Conservation (phyloP, 495 filamentous ascomycete species). For the Aspergillus cavernicola region DNA sequence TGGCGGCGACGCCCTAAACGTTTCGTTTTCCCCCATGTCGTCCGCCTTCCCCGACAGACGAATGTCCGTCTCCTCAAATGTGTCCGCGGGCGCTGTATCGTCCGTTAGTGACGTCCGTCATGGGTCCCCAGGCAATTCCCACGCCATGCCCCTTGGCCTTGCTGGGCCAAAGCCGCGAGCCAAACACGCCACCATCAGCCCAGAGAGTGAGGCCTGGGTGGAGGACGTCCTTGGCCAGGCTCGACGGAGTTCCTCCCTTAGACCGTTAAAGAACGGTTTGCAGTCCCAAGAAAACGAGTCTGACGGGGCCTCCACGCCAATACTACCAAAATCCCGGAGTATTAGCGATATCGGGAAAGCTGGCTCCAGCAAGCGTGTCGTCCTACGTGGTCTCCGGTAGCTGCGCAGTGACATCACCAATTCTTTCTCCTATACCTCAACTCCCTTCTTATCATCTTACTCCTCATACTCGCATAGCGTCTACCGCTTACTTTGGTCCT, state of each 20-base stretch:
- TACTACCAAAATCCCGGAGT: conserved; percentile 36
- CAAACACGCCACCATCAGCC: conserved; percentile 42
- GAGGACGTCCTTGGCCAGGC: conserved; percentile 44
- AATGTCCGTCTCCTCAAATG: conserved; percentile 37
- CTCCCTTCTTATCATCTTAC: too few relatives aligned
- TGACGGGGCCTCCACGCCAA: not conserved
- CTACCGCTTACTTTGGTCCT: not conserved
- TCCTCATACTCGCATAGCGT: conserved; percentile 23
- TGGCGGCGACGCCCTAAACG: conserved; percentile 22
- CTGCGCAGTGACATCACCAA: too few relatives aligned
- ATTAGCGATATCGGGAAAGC: conserved; percentile 39
- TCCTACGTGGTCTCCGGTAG: conserved; percentile 33
- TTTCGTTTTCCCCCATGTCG: conserved; percentile 32
- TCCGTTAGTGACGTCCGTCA: conserved; percentile 22
- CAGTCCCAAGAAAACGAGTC: conserved; percentile 15
- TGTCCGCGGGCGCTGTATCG: conserved; percentile 31
- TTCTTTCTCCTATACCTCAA: too few relatives aligned
- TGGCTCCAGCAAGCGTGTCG: conserved; percentile 37
- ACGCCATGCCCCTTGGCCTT: conserved; percentile 41
- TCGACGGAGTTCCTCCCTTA: conserved; percentile 35
- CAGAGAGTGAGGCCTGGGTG: conserved; percentile 52
- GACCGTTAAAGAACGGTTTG: conserved; percentile 19
- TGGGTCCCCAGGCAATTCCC: conserved; percentile 18
- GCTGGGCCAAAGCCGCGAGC: conserved; percentile 47
- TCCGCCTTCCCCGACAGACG: conserved; percentile 25